These are phyloP conservation scores for Quercus parvula DNA, from an alignment of 306 rosid genomes.

Conservation along the genomic window DNA sequence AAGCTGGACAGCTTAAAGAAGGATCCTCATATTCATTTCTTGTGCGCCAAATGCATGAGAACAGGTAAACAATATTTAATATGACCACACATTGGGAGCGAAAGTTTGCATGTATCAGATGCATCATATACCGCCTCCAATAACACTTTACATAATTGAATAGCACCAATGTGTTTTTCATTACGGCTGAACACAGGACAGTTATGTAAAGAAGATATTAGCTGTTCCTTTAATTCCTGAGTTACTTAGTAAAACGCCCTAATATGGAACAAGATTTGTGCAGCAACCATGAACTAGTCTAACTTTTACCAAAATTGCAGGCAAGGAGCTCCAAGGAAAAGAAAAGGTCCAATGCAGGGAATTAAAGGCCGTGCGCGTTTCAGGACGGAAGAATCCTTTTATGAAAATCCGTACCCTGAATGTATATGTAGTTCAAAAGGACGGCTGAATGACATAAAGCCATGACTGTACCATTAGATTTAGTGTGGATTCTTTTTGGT, in stretches of 20 bases:
- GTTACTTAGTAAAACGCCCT: background rate
- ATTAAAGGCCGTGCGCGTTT: constrained; percentile 79
- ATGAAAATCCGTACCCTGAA: constrained; percentile 89
- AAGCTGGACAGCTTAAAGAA: constrained; percentile 56
- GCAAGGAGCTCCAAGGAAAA: constrained; percentile 87
- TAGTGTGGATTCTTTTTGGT: background rate
- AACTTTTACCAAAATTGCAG: constrained; percentile 36
- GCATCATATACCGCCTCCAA: background rate
- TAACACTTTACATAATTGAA: background rate
- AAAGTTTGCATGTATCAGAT: background rate
- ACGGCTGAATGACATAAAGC: constrained; percentile 31
- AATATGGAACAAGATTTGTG: background rate
- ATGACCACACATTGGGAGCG: too few species aligned
- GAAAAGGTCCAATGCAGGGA: constrained; percentile 62
- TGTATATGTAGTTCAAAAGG: constrained; percentile 69
- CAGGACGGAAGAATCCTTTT: constrained; percentile 82
- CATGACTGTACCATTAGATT: background rate
- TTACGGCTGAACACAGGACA: background rate
- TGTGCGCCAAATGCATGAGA: constrained; percentile 68
- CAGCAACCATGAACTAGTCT: constrained; percentile 10
- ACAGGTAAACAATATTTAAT: constrained; percentile 38
- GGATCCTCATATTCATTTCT: constrained; percentile 45
- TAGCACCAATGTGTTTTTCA: background rate
- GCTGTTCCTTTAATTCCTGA: too few species aligned
- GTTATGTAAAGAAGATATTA: background rate